Evolutionary conservation across 2,329 filamentous ascomycete genomes (phyloP), one percentile per base, ranked within the genome.

Genomic region (Hypoxylon sp.): DNA sequence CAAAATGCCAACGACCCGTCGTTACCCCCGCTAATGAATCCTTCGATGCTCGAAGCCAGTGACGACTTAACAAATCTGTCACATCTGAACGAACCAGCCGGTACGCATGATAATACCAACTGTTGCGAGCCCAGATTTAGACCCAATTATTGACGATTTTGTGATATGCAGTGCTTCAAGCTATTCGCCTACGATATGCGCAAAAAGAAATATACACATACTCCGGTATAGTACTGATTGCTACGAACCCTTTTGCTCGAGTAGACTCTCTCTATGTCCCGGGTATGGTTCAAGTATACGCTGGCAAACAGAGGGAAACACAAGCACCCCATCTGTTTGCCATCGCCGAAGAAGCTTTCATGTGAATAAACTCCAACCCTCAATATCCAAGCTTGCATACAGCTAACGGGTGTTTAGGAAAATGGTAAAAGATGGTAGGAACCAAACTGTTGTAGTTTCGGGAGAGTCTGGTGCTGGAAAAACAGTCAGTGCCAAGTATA

Each of bases 121-220:
- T 44, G 7, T 11, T 54, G 2, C 61, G 3, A 64, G 61, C 57
- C 35, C 27, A 54, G 25, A 58, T 48, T 66, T 40, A 69, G 75
- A 69, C 72, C 74, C 22, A 31, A 35, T 56, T 69, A 59, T 64
- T 72, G 56, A 74, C 62, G 50, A 50, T 55, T 64, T 20, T 57
- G 31, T 31, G 30, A 22, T 27, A 14, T 66, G 75, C 81, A 97
- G 97, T 99, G 69, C 85, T 99, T 72, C 96, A 99, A 86, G 96
- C 96, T 62, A 99, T 99, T 82, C 94, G 95, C 80, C 88, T 99
- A 79, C 93, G 96, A 81, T 99, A 99, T 84, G 88, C 93, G 71
- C 96, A 99, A 82, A 98, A 98, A 83, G 96, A 99, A 82, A 99
- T 99, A 77, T 99, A 99, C 86, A 99, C 96, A 78, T 99, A 99